These are phyloP conservation scores for Spathaspora jeffriesii DNA, from an alignment of 1,139 yeast species.

Conservation along the genomic window DNA sequence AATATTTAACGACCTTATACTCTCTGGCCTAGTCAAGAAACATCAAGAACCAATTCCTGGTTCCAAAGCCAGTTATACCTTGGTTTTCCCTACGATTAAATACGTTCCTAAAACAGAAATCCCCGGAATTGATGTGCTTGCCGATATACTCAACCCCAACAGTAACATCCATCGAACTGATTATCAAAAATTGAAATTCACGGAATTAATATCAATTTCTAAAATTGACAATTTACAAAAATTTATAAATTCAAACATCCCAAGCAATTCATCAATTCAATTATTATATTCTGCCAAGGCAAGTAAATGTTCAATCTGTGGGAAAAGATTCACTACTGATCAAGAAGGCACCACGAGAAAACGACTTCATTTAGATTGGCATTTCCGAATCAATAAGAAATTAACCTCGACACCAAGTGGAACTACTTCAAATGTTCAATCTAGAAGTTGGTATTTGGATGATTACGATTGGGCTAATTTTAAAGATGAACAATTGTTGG, in stretches of 20 bases:
- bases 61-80: slow-evolving; percentile 36
- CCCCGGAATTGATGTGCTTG: slow-evolving; percentile 27
- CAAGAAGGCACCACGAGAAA: slow-evolving; percentile 54
- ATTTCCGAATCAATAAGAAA: slow-evolving; percentile 86
- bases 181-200: slow-evolving; percentile 28
- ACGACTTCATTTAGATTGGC: slow-evolving; percentile 89
- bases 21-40: slow-evolving; percentile 37
- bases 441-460: slow-evolving; percentile 82
- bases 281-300: slow-evolving; percentile 64
- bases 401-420: slow-evolving; percentile 34
- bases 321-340: slow-evolving; percentile 76
- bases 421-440: slow-evolving; percentile 48
- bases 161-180: slow-evolving; percentile 26
- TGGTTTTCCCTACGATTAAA: slow-evolving; percentile 38
- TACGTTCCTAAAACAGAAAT: slow-evolving; percentile 13
- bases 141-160: slow-evolving; percentile 28
- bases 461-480: slow-evolving; percentile 75
- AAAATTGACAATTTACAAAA: slow-evolving; percentile 27
- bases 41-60: slow-evolving; percentile 48
- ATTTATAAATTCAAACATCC: slow-evolving; percentile 35
- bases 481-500: slow-evolving; percentile 57
- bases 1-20: slow-evolving; percentile 33
- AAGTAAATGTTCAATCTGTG: slow-evolving; percentile 87
- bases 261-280: slow-evolving; percentile 25
- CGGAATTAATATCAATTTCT: slow-evolving; percentile 28